Percentiles rank a stretch among this genome's conserved stretches.
Conservation (phyloP, 1,139 yeast species). For the Suhomyces yuchorum region DNA sequence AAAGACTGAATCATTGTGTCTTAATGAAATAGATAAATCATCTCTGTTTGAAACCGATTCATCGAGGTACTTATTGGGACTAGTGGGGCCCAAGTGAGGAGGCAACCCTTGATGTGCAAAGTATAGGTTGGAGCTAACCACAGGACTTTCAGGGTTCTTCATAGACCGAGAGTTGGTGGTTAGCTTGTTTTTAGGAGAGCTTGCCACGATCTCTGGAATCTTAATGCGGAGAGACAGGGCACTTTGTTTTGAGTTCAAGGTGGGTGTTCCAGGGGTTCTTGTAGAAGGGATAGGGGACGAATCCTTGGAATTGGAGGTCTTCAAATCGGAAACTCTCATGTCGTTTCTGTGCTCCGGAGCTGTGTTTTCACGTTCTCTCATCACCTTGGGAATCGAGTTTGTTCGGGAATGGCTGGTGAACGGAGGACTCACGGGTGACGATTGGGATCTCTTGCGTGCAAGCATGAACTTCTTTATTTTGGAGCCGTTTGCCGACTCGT, state of each 20-base stretch:
- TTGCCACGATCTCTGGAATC: slow-evolving; percentile 13
- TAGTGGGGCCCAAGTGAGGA: slow-evolving; percentile 39
- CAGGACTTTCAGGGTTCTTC: slow-evolving; percentile 25
- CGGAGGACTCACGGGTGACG: slow-evolving; percentile 24
- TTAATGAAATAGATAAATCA: slow-evolving; percentile 38
- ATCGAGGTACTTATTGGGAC: slow-evolving; percentile 17
- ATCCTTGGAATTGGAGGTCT: not conserved
- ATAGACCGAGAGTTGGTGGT: not conserved
- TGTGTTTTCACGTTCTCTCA: not conserved
- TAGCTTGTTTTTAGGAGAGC: slow-evolving; percentile 7
- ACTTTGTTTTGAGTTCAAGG: slow-evolving; percentile 15
- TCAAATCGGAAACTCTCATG: not conserved
- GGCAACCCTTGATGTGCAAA: slow-evolving; percentile 60
- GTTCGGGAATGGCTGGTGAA: slow-evolving; percentile 6
- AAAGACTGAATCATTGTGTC: slow-evolving; percentile 48
- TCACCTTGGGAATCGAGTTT: slow-evolving; percentile 4
- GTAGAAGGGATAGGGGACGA: not conserved
- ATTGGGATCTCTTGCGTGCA: slow-evolving; percentile 29
- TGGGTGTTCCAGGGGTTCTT: slow-evolving; percentile 7
- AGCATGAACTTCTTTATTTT: slow-evolving; percentile 18
- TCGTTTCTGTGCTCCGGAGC: not conserved
- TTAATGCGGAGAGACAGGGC: slow-evolving; percentile 10
- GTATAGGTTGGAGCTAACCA: slow-evolving; percentile 48
- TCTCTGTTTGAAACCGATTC: slow-evolving; percentile 16
- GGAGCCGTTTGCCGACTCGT: slow-evolving; percentile 2